Percentiles rank a stretch among this genome's conserved stretches.
Conservation (phyloP, 768 basidiomycete species). For the Chalciporus sphaerocephalus region DNA sequence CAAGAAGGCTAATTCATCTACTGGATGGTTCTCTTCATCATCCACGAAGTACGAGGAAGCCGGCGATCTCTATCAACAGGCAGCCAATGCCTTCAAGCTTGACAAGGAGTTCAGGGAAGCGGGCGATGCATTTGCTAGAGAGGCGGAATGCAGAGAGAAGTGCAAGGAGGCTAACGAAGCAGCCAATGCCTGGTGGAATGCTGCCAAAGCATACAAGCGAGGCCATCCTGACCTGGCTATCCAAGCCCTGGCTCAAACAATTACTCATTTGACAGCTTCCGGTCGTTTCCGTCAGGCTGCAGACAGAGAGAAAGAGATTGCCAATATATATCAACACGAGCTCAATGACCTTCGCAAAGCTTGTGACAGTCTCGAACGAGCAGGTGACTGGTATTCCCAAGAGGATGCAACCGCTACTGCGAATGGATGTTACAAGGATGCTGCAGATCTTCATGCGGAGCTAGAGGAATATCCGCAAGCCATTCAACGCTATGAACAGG, state of each 20-base stretch:
- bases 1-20: conserved; percentile 82
- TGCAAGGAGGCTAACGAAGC: conserved; percentile 89
- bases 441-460: conserved; percentile 91
- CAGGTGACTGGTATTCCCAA: conserved; percentile 96
- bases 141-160: conserved; percentile 91
- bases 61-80: conserved; percentile 91
- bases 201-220: conserved; percentile 93
- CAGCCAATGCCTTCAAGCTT: conserved; percentile 89
- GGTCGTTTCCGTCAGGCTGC: conserved; percentile 97
- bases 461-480: conserved; percentile 82
- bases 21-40: conserved; percentile 84
- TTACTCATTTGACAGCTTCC: conserved; percentile 71
- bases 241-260: conserved; percentile 78
- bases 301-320: conserved; percentile 97
- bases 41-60: conserved; percentile 90
- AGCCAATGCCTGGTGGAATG: conserved; percentile 99
- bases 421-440: conserved; percentile 93
- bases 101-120: conserved; percentile 91
- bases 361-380: conserved; percentile 86
- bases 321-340: conserved; percentile 86
- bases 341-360: conserved; percentile 75
- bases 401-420: conserved; percentile 96
- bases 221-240: conserved; percentile 83
- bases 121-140: conserved; percentile 87
- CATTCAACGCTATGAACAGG: conserved; percentile 84